phyloP scores from a whole-genome alignment of 2,329 filamentous ascomycete species.

The Escovopsis weberi region DNA sequence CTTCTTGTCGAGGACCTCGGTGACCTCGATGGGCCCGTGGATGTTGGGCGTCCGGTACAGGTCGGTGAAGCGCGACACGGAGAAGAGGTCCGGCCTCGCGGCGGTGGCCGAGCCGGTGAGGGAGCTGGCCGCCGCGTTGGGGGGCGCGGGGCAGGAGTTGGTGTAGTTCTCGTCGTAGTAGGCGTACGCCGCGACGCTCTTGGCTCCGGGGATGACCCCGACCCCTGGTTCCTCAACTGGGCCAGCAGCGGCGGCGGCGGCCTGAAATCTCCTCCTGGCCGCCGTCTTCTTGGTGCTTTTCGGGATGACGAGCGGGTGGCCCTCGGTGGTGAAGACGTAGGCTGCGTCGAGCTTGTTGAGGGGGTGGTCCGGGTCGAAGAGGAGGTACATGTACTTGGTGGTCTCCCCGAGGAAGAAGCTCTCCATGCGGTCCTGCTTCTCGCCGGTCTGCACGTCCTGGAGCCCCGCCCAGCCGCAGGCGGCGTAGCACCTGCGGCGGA shows the following conservation, averaged over 20 bases:
- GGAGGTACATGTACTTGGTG: slow-evolving; percentile 83
- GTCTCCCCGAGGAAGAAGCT: slow-evolving; percentile 98
- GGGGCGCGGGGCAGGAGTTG: slow-evolving; percentile 48
- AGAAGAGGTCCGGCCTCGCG: slow-evolving; percentile 68
- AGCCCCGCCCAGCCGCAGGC: slow-evolving; percentile 88
- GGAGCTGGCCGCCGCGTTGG: slow-evolving; percentile 38
- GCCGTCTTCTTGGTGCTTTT: slow-evolving; percentile 11
- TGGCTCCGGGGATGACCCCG: slow-evolving; percentile 3
- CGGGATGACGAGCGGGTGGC: slow-evolving; percentile 81
- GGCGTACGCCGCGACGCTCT: slow-evolving; percentile 13
- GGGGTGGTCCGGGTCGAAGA: slow-evolving; percentile 76
- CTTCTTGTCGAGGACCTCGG: slow-evolving; percentile 29
- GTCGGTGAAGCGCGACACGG: slow-evolving; percentile 72
- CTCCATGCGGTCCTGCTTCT: slow-evolving; percentile 91
- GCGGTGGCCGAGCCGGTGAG: slow-evolving; percentile 69
- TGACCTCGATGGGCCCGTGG: slow-evolving; percentile 29
- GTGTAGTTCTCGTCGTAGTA: slow-evolving; percentile 33
- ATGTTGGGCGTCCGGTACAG: slow-evolving; percentile 62
- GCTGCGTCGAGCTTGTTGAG: slow-evolving; percentile 76
- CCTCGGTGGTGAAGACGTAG: slow-evolving; percentile 92
- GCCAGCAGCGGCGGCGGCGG: no score
- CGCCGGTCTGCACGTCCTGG: slow-evolving; percentile 66
- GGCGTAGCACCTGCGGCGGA: slow-evolving; percentile 77
- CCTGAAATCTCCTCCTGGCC: neutral
- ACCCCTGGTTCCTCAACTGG: no score